Evolutionary conservation across 2,329 filamentous ascomycete species (phyloP).

Genomic region (Ophiostoma sp.): DNA sequence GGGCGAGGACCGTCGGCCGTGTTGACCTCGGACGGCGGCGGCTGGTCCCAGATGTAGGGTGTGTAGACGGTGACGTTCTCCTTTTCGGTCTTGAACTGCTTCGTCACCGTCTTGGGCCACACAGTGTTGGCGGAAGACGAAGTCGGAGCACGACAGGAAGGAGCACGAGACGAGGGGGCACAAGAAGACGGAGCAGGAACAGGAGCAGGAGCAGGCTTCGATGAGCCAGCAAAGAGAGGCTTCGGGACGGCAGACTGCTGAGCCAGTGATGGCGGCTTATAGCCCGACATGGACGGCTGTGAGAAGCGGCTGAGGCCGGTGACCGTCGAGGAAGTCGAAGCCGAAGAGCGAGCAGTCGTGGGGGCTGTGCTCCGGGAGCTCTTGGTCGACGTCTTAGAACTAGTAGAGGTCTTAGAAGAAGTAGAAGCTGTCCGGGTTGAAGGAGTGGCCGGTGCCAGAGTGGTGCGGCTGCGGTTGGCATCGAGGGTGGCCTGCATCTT

Average conservation of each 20-base stretch:
- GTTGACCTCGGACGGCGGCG: neutral
- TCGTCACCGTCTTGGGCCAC: no score
- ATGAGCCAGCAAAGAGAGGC: neutral
- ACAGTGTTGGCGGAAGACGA: no score
- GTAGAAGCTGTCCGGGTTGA: neutral
- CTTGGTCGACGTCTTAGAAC: neutral
- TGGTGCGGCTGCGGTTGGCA: neutral
- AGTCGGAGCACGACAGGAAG: no score
- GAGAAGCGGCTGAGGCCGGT: neutral
- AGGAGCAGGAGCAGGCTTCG: neutral
- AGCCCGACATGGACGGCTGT: neutral
- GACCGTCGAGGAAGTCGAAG: neutral
- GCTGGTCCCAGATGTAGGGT: neutral
- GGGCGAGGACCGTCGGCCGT: neutral
- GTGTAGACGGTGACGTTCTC: neutral
- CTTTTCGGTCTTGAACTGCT: no score
- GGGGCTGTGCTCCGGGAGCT: neutral
- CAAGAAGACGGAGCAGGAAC: neutral
- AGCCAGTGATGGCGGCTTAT: neutral
- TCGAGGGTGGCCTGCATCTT: conserved; percentile 17
- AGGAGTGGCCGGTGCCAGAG: neutral
- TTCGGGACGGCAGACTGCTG: neutral
- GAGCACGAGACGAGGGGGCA: neutral
- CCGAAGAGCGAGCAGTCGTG: neutral
- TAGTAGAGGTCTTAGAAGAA: neutral